Evolutionary conservation across 768 basidiomycete species (phyloP).

Genomic region (Phlegmacium glaucopus): DNA sequence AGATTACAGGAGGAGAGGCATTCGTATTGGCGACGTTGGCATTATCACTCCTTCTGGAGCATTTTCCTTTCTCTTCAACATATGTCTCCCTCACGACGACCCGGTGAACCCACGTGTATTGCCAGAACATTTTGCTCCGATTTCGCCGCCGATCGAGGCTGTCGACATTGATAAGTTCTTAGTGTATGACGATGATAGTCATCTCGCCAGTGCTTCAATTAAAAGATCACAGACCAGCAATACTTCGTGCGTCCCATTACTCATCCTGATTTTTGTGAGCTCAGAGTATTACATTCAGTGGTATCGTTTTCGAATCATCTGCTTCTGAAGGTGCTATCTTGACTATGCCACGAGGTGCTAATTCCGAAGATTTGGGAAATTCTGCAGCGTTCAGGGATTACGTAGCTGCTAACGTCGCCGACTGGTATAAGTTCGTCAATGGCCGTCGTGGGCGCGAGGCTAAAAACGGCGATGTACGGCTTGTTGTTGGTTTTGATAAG

Average conservation of each 20-base stretch:
- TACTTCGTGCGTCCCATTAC: conserved; percentile 1
- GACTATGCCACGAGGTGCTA: conserved; percentile 16
- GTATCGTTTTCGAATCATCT: conserved; percentile 8
- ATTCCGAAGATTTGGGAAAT: conserved; percentile 10
- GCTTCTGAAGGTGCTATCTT: too few relatives aligned
- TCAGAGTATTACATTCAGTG: not conserved
- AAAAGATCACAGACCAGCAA: conserved; percentile 1
- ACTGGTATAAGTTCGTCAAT: too few relatives aligned
- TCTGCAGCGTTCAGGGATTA: conserved; percentile 8
- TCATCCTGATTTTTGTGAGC: not conserved
- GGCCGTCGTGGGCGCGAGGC: conserved; percentile 8
- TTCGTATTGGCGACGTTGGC: conserved; percentile 18
- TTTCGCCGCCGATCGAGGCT: conserved; percentile 1
- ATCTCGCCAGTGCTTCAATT: conserved; percentile 10
- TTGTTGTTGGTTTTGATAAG: conserved; percentile 17
- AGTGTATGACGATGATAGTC: conserved; percentile 6
- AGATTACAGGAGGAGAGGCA: conserved; percentile 10
- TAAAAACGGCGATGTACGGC: conserved; percentile 16
- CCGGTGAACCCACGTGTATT: conserved; percentile 10
- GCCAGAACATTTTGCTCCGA: conserved; percentile 9
- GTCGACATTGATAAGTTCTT: conserved; percentile 4
- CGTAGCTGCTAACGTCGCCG: conserved; percentile 11
- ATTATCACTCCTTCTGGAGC: conserved; percentile 11
- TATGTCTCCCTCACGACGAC: too few relatives aligned
- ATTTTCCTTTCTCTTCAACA: conserved; percentile 19